Conservation (phyloP, 495 filamentous ascomycete genomes). For the Pseudevernia furfuracea region DNA sequence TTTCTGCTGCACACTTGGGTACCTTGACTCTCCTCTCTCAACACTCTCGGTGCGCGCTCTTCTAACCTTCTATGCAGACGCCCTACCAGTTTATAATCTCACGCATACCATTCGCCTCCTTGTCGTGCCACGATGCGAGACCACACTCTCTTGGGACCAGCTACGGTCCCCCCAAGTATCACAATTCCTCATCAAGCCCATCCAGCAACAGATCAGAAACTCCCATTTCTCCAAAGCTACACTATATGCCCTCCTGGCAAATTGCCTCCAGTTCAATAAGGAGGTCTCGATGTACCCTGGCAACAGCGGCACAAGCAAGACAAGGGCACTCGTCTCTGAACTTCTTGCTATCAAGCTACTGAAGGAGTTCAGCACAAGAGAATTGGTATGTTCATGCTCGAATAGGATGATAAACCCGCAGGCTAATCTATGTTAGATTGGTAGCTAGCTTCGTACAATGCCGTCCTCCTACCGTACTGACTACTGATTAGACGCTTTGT, state of each 20-base stretch:
- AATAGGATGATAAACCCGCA: not conserved
- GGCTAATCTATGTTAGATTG: conserved; percentile 25
- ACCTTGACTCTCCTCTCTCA: conserved; percentile 20
- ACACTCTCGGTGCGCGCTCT: not conserved
- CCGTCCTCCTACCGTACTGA: conserved; percentile 10
- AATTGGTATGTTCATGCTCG: conserved; percentile 45
- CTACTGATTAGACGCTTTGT: conserved; percentile 67
- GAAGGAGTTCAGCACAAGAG: conserved; percentile 78
- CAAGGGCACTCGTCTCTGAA: conserved; percentile 80
- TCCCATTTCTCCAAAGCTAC: conserved; percentile 79
- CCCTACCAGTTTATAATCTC: conserved; percentile 78
- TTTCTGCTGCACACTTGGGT: conserved; percentile 77
- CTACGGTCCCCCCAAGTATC: conserved; percentile 89
- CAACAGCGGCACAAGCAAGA: conserved; percentile 71
- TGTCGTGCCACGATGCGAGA: conserved; percentile 76
- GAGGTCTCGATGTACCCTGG: conserved; percentile 73
- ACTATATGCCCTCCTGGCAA: conserved; percentile 83
- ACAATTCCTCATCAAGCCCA: conserved; percentile 88
- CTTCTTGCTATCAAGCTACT: conserved; percentile 84
- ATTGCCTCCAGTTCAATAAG: conserved; percentile 86
- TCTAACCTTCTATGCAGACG: conserved; percentile 38
- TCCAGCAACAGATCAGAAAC: conserved; percentile 70
- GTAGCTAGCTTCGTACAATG: conserved; percentile 13
- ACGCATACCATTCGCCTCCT: conserved; percentile 81
- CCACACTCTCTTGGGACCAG: conserved; percentile 91